These are phyloP conservation scores for Castanea mollissima DNA, from an alignment of 306 rosid species.

Conservation along the genomic window DNA sequence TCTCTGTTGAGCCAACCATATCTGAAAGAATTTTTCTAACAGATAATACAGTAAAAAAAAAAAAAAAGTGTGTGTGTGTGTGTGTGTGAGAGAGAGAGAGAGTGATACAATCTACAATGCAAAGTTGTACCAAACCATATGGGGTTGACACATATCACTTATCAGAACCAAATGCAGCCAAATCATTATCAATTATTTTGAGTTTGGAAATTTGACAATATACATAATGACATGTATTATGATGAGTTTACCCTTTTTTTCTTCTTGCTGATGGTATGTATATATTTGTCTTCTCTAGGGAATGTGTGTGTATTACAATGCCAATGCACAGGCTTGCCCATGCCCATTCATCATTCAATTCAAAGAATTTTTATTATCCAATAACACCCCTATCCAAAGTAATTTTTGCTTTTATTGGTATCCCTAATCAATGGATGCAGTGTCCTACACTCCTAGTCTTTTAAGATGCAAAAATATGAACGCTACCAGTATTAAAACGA, in stretches of 20 bases:
- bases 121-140: neutral
- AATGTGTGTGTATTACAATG: neutral
- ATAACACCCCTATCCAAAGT: neutral
- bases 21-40: neutral
- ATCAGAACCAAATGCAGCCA: constrained; percentile 3
- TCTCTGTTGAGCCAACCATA: neutral
- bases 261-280: neutral
- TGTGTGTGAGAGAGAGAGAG: too few species aligned
- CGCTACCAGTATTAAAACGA: constrained; percentile 71
- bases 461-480: constrained; percentile 7
- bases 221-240: neutral
- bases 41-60: neutral
- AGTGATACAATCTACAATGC: too few species aligned
- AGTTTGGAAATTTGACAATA: constrained; percentile 1
- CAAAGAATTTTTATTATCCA: neutral
- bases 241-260: neutral
- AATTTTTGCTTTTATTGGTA: neutral
- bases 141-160: neutral
- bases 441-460: neutral
- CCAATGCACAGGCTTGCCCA: neutral
- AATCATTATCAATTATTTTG: neutral
- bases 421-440: neutral
- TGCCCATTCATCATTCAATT: constrained; percentile 9
- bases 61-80: too few species aligned
- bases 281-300: neutral